These are phyloP conservation scores for Pachyrhizus erosus DNA, from an alignment of 306 rosid species.

Conservation along the genomic window DNA sequence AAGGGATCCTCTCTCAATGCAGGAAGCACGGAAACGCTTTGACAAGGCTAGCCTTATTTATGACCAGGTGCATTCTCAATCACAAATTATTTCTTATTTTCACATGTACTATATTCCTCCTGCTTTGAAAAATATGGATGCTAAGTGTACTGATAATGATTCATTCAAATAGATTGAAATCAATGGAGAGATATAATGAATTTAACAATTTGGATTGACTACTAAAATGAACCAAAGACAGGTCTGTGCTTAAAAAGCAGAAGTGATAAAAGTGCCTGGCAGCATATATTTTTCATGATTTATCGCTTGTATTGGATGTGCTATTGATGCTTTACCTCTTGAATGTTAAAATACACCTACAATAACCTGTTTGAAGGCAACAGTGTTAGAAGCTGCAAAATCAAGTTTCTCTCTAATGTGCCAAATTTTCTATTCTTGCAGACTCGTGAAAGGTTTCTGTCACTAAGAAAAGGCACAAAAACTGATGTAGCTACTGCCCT, in stretches of 20 bases:
- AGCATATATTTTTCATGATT: conserved; percentile 5
- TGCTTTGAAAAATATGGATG: conserved; percentile 21
- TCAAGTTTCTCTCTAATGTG: conserved; percentile 2
- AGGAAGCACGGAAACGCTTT: conserved; percentile 98
- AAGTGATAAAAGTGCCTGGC: neutral
- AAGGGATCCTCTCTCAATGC: conserved; percentile 61
- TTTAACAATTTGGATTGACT: conserved; percentile 11
- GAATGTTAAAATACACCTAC: neutral
- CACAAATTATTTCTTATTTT: conserved; percentile 31
- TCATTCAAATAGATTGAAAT: conserved; percentile 32
- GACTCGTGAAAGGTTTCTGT: conserved; percentile 96
- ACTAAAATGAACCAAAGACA: conserved; percentile 28
- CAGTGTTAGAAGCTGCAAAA: conserved; percentile 12
- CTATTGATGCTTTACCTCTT: neutral
- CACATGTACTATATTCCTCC: conserved; percentile 11
- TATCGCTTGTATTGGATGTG: conserved; percentile 28
- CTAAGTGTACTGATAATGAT: neutral
- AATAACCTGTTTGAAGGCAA: conserved; percentile 10
- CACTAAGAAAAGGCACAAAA: conserved; percentile 94
- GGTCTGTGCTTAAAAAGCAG: neutral
- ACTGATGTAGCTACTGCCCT: conserved; percentile 72
- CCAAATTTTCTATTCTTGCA: conserved; percentile 47
- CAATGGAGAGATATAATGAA: conserved; percentile 21
- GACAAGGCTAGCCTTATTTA: conserved; percentile 98
- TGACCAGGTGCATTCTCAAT: conserved; percentile 77